Base-by-base conservation (phyloP, 805 yeast genomes). In the Kregervanrija pseudodelftensis region DNA sequence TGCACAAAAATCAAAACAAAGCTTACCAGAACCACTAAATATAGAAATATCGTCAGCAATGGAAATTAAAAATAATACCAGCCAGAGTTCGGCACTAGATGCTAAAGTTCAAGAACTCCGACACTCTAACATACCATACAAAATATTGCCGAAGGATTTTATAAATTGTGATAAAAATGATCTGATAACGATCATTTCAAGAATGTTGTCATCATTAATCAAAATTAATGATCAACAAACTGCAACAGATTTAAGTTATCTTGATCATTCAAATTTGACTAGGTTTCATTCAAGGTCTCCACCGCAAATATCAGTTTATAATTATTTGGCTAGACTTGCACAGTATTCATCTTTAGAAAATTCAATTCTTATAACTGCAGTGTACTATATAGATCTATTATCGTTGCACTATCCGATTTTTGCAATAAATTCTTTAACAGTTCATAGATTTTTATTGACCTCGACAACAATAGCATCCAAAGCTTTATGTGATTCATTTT, bases 221-320 rank as follows among this genome's bases (percentile, higher is more conserved):
- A 63, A 69, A 17, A 72, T 86, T 32, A 91, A 91, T 60, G 98
- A 91, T 64, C 42, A 48, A 34, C 52, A 56, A 36, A 47, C 61
- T 4, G 47, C 51, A 11, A 67, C 68, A 14, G 57, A 56, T 41
- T 57, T 60, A 13, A 51, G 57, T 32, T 50, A 59, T 28, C 57
- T 71, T 4, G 59, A 63, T 13, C 61, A 69, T 11, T 56, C 63
- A 13, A 64, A 68, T 37, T 71, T 93, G 42, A 91, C 99, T 1
- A 69, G 98, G 51, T 91, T 91, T 62, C 99, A 91, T 62, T 89
- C 97, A 4, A 73, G 97, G 49, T 81, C 91, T 0, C 95, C 97
- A 3, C 98, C 99, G 0, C 76, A 76, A 13, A 91, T 91, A 37
- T 82, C 95, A 5, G 78, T 89, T 12, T 76, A 75, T 51, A 85